Base-by-base conservation (phyloP, 2,329 filamentous ascomycete genomes). In the Fusarium phyllophilum region DNA sequence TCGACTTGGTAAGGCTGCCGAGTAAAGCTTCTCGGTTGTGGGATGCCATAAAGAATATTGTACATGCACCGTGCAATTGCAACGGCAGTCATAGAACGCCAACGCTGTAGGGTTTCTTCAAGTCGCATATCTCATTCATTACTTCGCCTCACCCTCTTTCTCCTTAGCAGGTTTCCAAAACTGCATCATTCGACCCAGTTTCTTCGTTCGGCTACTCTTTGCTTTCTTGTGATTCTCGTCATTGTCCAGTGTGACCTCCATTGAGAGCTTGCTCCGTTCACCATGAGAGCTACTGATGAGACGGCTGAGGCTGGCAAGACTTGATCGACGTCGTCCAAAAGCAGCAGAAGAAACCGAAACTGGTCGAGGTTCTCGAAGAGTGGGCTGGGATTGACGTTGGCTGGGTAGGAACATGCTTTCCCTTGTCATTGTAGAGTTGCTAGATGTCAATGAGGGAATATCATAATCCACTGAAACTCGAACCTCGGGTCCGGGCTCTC, bases 231-330 rank as follows among this genome's bases (percentile, higher is more conserved):
- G 72, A 38, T 89, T 89, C 1, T 83, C 78, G n/a, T 91, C 87
- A 45, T 83, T 85, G 49, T 90, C 89, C 70, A 85, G 78, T 11
- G 86, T 85, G 51, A 92, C 89, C 78, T 94, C 92, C 77, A 92
- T 90, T 0, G 91, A 93, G 29, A 94, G 84, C 80, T 94, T 94
- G 85, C 92, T 94, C 74, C 89, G 89, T 81, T 94, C 92, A 14
- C 91, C 92, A 75, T 94, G 92, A 7, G 91, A 91, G 73, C 90
- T 92, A 80, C 91, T 93, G 77, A 95, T 93, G 44, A 96, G 85
- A 55, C 93, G 90, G 73, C 93, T 94, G 36, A 96, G 85, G 77
- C 93, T 95, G 36, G 90, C 93, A 73, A 96, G 88, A 78, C 93
- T 95, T 8, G 91, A 92, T 61, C 93, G 89, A 78, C 94, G 91